Conservation (phyloP, 1,284 basidiomycete genomes). For the Apiotrichum gamsii region DNA sequence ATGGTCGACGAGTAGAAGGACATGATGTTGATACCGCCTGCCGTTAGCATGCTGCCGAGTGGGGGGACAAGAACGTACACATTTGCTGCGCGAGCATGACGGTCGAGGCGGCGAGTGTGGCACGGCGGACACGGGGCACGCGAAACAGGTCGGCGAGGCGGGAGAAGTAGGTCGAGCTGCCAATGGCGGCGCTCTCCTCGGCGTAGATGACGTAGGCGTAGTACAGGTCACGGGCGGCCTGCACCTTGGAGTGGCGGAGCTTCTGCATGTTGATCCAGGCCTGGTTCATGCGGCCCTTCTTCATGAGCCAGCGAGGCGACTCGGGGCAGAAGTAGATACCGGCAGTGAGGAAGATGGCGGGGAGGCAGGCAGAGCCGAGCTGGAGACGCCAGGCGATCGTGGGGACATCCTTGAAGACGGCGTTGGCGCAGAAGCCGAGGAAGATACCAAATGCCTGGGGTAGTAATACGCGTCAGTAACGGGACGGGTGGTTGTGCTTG, state of each 20-base stretch:
- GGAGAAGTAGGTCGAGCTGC: conserved; percentile 36
- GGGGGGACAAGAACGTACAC: too few species aligned
- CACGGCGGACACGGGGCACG: conserved; percentile 66
- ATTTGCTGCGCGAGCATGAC: conserved; percentile 60
- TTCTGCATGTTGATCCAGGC: conserved; percentile 61
- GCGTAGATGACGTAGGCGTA: conserved; percentile 61
- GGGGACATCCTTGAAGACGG: conserved; percentile 18
- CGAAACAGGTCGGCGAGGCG: conserved; percentile 61
- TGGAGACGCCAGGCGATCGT: conserved; percentile 49
- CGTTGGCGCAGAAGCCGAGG: conserved; percentile 21
- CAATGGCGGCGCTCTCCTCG: conserved; percentile 56
- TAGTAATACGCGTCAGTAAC: too few species aligned
- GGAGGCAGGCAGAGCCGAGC: conserved; percentile 48
- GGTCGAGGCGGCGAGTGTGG: conserved; percentile 59
- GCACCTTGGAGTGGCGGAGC: conserved; percentile 59
- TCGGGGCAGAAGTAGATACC: conserved; percentile 20
- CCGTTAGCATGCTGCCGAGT: too few species aligned
- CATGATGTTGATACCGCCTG: conserved; percentile 35
- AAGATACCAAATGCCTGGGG: conserved; percentile 28
- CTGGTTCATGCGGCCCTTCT: conserved; percentile 51
- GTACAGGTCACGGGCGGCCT: conserved; percentile 64
- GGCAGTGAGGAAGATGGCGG: conserved; percentile 32
- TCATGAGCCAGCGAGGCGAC: conserved; percentile 34
- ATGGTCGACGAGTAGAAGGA: conserved; percentile 44
- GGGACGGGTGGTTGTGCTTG: too few species aligned